Evolutionary conservation across 805 yeast genomes (phyloP).

Genomic region (Blastobotrys chiropterorum): DNA sequence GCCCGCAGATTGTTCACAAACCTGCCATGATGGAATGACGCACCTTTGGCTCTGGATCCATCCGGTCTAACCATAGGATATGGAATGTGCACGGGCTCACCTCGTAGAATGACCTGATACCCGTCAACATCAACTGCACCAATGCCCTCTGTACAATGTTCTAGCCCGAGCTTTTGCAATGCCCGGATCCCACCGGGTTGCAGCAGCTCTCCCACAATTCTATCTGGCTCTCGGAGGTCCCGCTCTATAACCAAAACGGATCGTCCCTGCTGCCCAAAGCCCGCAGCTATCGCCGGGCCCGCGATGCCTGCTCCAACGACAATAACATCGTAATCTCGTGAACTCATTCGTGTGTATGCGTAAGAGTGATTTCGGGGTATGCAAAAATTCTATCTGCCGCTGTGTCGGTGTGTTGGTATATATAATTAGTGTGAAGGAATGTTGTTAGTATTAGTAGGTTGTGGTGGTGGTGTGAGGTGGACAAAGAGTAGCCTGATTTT

Average conservation of each 20-base stretch:
- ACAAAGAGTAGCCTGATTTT: too few relatives aligned
- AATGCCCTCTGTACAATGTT: slow-evolving; percentile 62
- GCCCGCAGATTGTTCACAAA: slow-evolving; percentile 71
- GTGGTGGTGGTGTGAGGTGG: too few relatives aligned
- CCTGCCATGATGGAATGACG: slow-evolving; percentile 89
- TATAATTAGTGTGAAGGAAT: too few relatives aligned
- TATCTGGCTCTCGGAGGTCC: slow-evolving; percentile 87
- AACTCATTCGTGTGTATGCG: too few relatives aligned
- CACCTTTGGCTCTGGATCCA: slow-evolving; percentile 43
- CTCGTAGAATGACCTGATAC: slow-evolving; percentile 67
- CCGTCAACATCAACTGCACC: slow-evolving; percentile 77
- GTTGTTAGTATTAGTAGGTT: too few relatives aligned
- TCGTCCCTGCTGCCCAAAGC: slow-evolving; percentile 85
- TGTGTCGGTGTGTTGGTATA: background rate
- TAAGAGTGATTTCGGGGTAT: too few relatives aligned
- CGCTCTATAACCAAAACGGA: slow-evolving; percentile 73
- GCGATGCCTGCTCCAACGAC: slow-evolving; percentile 98
- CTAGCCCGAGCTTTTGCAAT: slow-evolving; percentile 75
- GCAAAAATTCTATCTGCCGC: too few relatives aligned
- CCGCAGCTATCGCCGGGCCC: slow-evolving; percentile 90
- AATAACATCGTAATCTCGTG: slow-evolving; percentile 65
- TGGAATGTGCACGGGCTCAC: slow-evolving; percentile 50
- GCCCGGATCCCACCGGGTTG: slow-evolving; percentile 97
- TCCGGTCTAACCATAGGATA: slow-evolving; percentile 44
- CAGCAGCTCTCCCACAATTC: slow-evolving; percentile 94